A percentile compares a stretch with the other conserved stretches of the same genome.
phyloP scores from a whole-genome alignment of 345 rosid species.

The Dimocarpus longan region DNA sequence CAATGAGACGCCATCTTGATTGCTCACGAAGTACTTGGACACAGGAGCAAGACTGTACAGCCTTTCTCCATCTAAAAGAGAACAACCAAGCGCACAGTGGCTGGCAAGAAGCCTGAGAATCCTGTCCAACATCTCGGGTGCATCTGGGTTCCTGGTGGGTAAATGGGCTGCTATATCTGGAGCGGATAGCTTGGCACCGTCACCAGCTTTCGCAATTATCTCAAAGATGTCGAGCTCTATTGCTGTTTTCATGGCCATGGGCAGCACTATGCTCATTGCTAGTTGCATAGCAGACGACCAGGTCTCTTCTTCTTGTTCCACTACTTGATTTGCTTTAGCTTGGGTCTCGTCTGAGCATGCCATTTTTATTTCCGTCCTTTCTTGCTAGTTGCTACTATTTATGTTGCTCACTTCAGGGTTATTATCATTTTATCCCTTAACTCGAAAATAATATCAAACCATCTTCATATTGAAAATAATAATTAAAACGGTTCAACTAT shows the following conservation, averaged over 20 bases:
- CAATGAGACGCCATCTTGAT: neutral
- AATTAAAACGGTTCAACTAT: too few relatives aligned
- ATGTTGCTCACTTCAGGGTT: too few relatives aligned
- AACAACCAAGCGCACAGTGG: slow-evolving; percentile 30
- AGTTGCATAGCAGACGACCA: slow-evolving; percentile 20
- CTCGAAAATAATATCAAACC: too few relatives aligned
- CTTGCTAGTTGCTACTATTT: too few relatives aligned
- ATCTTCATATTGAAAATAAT: too few relatives aligned
- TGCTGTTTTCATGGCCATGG: slow-evolving; percentile 36
- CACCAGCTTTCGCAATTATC: slow-evolving; percentile 29
- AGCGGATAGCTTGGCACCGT: slow-evolving; percentile 18
- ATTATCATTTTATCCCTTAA: too few relatives aligned
- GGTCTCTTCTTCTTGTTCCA: slow-evolving; percentile 8
- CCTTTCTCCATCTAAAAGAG: slow-evolving; percentile 7
- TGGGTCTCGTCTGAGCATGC: neutral
- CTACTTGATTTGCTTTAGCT: neutral
- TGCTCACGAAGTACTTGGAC: slow-evolving; percentile 24
- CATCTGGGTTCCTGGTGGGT: slow-evolving; percentile 21
- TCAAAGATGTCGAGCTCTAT: slow-evolving; percentile 34
- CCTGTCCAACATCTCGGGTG: slow-evolving; percentile 29
- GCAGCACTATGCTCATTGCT: slow-evolving; percentile 19
- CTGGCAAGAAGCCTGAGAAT: slow-evolving; percentile 25
- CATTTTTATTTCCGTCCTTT: too few relatives aligned
- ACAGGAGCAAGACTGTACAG: slow-evolving; percentile 23
- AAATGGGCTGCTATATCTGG: slow-evolving; percentile 24